These are phyloP conservation scores for Saussurea involucrata DNA, from an alignment of 129 eudicot species.

Conservation along the genomic window DNA sequence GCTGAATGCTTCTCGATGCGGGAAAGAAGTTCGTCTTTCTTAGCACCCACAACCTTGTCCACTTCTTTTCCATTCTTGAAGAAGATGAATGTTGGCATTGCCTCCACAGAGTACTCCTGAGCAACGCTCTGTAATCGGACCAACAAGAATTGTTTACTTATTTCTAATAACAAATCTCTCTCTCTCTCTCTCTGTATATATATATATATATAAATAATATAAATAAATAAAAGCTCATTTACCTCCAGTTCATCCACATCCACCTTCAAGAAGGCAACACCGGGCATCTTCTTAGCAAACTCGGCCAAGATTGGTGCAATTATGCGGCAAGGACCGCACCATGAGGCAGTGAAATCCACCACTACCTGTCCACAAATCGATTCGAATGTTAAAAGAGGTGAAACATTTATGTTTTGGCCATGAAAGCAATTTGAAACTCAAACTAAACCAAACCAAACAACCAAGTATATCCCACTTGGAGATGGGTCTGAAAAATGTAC, in stretches of 20 bases:
- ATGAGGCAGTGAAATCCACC: constrained; percentile 73
- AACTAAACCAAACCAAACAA: not conserved
- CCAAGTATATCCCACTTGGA: too few relatives aligned
- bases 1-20: constrained; percentile 35
- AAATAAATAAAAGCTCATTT: not conserved
- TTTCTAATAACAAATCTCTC: not conserved
- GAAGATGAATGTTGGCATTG: constrained; percentile 87
- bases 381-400: not conserved
- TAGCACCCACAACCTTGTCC: constrained; percentile 77
- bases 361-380: constrained; percentile 41
- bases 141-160: not conserved
- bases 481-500: too few relatives aligned
- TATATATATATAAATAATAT: not conserved
- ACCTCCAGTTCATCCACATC: constrained; percentile 75
- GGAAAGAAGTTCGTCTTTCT: constrained; percentile 47
- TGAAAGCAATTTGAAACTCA: not conserved
- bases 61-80: constrained; percentile 52
- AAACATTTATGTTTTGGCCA: not conserved
- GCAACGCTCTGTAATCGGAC: constrained; percentile 45
- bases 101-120: constrained; percentile 47
- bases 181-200: too few relatives aligned
- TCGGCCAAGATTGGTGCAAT: constrained; percentile 61
- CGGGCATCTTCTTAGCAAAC: constrained; percentile 39
- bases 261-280: constrained; percentile 61
- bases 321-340: constrained; percentile 74